Base-by-base conservation (phyloP, 2,329 filamentous ascomycete genomes). In the Ophiostoma tasmaniense region DNA sequence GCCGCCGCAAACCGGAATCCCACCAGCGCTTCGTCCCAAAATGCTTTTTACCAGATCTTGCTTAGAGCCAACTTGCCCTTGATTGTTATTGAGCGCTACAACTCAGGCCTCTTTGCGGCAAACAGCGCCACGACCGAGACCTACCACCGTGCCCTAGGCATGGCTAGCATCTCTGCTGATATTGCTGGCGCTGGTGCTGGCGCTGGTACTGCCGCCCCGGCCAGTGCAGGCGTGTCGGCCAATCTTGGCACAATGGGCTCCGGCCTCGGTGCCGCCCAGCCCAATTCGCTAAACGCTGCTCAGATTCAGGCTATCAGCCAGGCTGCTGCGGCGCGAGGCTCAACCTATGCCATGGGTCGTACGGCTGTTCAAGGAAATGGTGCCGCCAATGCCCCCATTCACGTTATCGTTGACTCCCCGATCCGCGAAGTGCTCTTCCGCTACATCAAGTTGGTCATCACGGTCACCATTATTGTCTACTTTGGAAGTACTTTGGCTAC, bases 371-470 rank as follows among this genome's bases (percentile, higher is more conserved):
- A 76, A 64, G 88, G 88, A 52, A 87, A 86, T 66, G 93, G 93
- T 42, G 85, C 84, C 35, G 96, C 93, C 79, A 89, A 89, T 50
- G 88, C 90, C 64, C 94, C 94, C n/a, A 86, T 99, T 35, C 93
- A 98, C 76, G 95, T 99, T 59, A 91, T 98, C 14, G 92, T 99
- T 6, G 93, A 98, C 75, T 95, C 99, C 78, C 92, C 92, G 20
- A 84, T 91, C 67, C 88, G 91, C 68, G 88, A 86, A 72, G 85
- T 86, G 39, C 84, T 97, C 71, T 97, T 97, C 80, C 91, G 92
- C 77, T 97, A 93, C 93, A 82, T 94, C 78, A 96, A 92, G 78
- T 97, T 97, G 77, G 74, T 96, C 67, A 79, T 92, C 62, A 89
- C 87, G 76, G 97, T 97, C 73, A 86, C 84, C 69, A 84, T 97